Evolutionary conservation across 345 rosid genomes (phyloP), one percentile per base, ranked within the genome.

Genomic region (Eucalyptus cloeziana): DNA sequence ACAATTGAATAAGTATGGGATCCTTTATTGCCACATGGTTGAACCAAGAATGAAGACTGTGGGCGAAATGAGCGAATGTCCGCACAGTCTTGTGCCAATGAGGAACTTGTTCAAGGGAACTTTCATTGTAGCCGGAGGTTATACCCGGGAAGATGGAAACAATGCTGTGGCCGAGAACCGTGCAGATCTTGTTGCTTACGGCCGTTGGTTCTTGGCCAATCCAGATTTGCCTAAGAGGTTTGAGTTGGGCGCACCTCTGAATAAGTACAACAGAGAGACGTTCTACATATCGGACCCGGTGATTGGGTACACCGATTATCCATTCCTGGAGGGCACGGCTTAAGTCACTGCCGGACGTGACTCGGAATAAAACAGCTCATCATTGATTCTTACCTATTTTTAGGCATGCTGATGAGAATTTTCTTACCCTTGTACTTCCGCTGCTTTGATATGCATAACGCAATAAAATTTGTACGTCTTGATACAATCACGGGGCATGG

Each of bases 161-260:
- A 86, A 71, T 30, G 95, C 95, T 2, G 91, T 95, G 80, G 94
- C 91, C 1, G 91, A 95, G 69, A 90, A 91, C 62, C 90, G 89
- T 6, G 91, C 94, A 1, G 98, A 96, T 88, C 94, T 96, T 4
- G 93, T 96, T 56, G 96, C 92, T 30, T 96, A 90, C 37, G 96
- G 98, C 56, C 93, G 95, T 10, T 87, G 87, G 81, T 96, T 95
- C 88, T 76, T 96, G 80, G 96, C 98, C 1, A 96, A 96, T 90
- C 99, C 98, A 1, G 99, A 94, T 91, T 86, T 96, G 87, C 97
- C 98, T 3, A 93, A 88, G 90, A 93, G 97, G 91, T 96, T 95
- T 49, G 91, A 93, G 91, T 85, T 95, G 25, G 88, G 92, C 92
- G 95, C 97, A 33, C 92, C 94, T 30, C 92, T 96, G 58, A 96